Evolutionary conservation across 345 rosid species (phyloP).

Genomic region (Arabis hirsuta): DNA sequence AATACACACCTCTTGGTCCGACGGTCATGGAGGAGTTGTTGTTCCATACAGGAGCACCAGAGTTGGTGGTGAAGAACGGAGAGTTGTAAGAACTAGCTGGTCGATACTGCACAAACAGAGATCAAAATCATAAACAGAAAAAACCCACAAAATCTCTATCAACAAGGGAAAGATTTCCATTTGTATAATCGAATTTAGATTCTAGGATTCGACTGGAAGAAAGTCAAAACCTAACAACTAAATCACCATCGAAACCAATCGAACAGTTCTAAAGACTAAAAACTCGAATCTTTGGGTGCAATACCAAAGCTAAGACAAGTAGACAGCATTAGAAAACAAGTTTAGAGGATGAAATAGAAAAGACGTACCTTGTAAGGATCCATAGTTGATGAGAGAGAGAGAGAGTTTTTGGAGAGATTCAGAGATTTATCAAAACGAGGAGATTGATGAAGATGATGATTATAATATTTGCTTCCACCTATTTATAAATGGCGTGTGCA

Average conservation of each 20-base stretch:
- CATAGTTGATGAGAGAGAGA: slow-evolving; percentile 42
- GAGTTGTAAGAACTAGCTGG: slow-evolving; percentile 50
- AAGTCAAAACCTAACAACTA: background rate
- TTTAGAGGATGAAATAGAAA: slow-evolving; percentile 13
- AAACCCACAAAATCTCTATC: background rate
- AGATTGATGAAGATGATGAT: slow-evolving; percentile 22
- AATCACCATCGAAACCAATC: slow-evolving; percentile 1
- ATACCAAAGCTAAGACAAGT: background rate
- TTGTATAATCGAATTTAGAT: background rate
- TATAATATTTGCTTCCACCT: slow-evolving; percentile 20
- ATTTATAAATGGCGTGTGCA: slow-evolving; percentile 45
- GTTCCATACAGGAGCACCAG: slow-evolving; percentile 55
- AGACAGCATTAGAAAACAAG: background rate
- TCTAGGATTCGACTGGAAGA: background rate
- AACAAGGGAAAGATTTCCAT: background rate
- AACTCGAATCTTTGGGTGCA: slow-evolving; percentile 17
- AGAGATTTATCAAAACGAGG: slow-evolving; percentile 38
- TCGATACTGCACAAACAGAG: slow-evolving; percentile 41
- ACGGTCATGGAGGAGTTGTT: slow-evolving; percentile 51
- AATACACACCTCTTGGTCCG: slow-evolving; percentile 43
- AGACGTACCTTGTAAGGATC: slow-evolving; percentile 61
- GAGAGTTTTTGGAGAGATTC: slow-evolving; percentile 18
- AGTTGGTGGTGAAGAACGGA: slow-evolving; percentile 49
- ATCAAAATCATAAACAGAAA: background rate
- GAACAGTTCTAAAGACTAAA: slow-evolving; percentile 4